A percentile compares a stretch with the other conserved stretches of the same genome.
Evolutionary conservation across 1,139 yeast genomes (phyloP).

Genomic region (Scheffersomyces quercinus): DNA sequence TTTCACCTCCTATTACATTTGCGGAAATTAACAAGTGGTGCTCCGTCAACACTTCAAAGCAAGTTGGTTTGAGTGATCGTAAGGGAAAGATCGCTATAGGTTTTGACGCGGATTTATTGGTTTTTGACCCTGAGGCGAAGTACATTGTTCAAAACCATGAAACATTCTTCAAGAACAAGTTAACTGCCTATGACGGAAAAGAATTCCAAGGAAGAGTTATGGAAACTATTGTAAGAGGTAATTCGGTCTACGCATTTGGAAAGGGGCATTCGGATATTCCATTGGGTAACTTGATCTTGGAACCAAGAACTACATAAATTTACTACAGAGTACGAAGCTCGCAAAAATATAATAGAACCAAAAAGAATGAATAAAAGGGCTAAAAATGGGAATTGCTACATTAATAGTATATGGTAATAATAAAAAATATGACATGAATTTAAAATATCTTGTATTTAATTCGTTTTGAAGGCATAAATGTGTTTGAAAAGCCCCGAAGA

Average conservation of each 20-base stretch:
- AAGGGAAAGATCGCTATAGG: conserved; percentile 78
- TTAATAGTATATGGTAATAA: too few species aligned
- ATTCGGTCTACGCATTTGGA: conserved; percentile 57
- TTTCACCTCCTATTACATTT: conserved; percentile 53
- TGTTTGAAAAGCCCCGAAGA: too few species aligned
- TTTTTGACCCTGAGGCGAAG: conserved; percentile 65
- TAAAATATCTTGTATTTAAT: too few species aligned
- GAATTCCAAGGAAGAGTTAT: conserved; percentile 68
- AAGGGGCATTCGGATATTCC: conserved; percentile 60
- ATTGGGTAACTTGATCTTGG: conserved; percentile 59
- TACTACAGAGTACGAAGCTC: neutral
- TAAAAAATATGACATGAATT: neutral
- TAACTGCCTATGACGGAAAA: conserved; percentile 82
- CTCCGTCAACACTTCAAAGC: conserved; percentile 77
- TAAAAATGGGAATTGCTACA: too few species aligned
- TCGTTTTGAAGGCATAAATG: too few species aligned
- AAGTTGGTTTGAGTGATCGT: conserved; percentile 69
- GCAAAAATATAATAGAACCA: neutral
- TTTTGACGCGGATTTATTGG: conserved; percentile 81
- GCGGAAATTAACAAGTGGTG: conserved; percentile 77
- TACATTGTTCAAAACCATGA: conserved; percentile 60
- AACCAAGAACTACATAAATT: conserved; percentile 38
- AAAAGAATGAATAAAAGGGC: conserved; percentile 1
- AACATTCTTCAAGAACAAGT: conserved; percentile 76
- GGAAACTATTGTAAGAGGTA: conserved; percentile 79